phyloP scores from a whole-genome alignment of 192 early-diverging fungal genomes.

The Powellomyces hirtus region DNA sequence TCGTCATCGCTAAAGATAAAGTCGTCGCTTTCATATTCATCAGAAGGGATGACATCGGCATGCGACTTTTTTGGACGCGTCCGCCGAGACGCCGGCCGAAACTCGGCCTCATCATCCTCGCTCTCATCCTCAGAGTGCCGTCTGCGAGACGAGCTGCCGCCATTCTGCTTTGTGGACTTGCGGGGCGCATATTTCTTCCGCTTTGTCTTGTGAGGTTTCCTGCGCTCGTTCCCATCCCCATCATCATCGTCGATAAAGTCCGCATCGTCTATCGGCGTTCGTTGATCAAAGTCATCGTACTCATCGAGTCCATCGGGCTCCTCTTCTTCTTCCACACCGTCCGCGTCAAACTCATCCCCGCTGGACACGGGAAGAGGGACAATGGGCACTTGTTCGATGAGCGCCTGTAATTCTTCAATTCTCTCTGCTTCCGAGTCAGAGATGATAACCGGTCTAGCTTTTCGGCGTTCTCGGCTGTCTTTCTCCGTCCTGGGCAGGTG shows the following conservation, averaged over 20 bases:
- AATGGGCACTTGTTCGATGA: constrained; percentile 5
- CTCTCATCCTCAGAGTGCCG: constrained; percentile 1
- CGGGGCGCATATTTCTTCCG: too few relatives aligned
- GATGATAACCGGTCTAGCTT: neutral
- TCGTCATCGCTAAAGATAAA: neutral
- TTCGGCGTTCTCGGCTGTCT: neutral
- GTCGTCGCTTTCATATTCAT: neutral
- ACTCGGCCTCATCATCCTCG: neutral
- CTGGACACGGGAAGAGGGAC: constrained; percentile 29
- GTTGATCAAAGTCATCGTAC: neutral
- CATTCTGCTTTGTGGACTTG: too few relatives aligned
- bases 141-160: neutral
- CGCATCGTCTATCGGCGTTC: neutral
- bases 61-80: neutral
- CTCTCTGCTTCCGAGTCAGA: constrained; percentile 14
- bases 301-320: neutral
- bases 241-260: constrained; percentile 21
- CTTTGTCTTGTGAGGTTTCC: too few relatives aligned
- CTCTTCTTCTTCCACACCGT: constrained; percentile 19
- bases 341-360: constrained; percentile 35
- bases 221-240: neutral
- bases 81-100: neutral
- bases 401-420: neutral
- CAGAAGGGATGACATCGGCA: neutral
- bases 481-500: neutral